phyloP scores from a whole-genome alignment of 1,139 yeast species.

The Taphrina communis region DNA sequence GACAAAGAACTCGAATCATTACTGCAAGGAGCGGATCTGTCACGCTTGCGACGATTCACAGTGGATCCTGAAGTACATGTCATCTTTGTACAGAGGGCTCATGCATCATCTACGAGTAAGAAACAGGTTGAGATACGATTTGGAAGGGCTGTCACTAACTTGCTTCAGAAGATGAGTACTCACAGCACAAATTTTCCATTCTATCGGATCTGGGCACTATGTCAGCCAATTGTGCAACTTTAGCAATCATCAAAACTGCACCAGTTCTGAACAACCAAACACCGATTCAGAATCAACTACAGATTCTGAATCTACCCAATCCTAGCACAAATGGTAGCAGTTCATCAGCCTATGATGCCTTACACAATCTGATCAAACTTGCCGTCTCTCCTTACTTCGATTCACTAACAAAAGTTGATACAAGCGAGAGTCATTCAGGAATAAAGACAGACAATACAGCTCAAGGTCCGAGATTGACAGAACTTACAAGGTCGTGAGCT shows the following conservation, averaged over 20 bases:
- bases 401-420: conserved; percentile 49
- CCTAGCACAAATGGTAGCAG: conserved; percentile 30
- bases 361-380: conserved; percentile 63
- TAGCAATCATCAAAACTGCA: conserved; percentile 40
- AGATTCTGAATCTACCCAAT: conserved; percentile 39
- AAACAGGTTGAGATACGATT: no score
- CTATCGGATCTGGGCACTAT: conserved; percentile 22
- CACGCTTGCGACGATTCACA: conserved; percentile 18
- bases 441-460: not conserved
- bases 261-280: conserved; percentile 9
- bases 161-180: not conserved
- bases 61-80: conserved; percentile 16
- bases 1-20: not conserved
- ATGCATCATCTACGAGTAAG: conserved; percentile 6
- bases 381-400: conserved; percentile 65
- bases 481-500: not conserved
- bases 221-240: conserved; percentile 23
- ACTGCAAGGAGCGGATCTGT: not conserved
- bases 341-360: conserved; percentile 58
- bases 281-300: conserved; percentile 40
- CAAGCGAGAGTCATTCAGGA: not conserved
- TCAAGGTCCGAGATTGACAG: not conserved
- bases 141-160: not conserved
- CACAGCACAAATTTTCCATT: conserved; percentile 14
- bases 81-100: conserved; percentile 24